Conservation (phyloP, 306 rosid genomes). For the Glycyrrhiza uralensis region DNA sequence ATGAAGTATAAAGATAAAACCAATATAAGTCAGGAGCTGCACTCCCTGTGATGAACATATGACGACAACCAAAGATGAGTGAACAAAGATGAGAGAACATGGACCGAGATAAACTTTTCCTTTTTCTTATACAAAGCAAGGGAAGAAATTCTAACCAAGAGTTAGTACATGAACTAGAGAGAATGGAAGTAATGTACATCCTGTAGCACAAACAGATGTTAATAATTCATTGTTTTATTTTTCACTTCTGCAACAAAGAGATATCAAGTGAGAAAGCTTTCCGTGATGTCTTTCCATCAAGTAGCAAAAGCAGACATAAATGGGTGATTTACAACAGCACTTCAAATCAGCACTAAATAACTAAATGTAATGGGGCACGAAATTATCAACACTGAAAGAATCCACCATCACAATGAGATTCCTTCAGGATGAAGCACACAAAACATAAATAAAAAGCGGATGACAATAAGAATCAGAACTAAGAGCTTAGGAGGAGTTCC, state of each 20-base stretch:
- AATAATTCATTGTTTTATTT: not conserved
- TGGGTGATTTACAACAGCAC: not conserved
- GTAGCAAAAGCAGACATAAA: not conserved
- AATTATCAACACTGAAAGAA: not conserved
- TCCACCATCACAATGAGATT: not conserved
- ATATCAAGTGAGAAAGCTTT: not conserved
- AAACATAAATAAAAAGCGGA: not conserved
- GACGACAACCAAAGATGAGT: not conserved
- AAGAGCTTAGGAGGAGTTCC: not conserved
- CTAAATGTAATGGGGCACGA: not conserved
- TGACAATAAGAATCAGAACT: not conserved
- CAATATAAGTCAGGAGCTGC: not conserved
- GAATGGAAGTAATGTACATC: not conserved
- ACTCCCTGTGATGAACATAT: not conserved
- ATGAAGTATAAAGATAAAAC: not conserved
- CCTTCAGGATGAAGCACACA: not conserved
- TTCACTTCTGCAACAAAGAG: not conserved
- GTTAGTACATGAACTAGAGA: not conserved
- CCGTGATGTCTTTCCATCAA: not conserved
- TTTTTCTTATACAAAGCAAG: not conserved
- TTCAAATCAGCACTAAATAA: slow-evolving; percentile 3
- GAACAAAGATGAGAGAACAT: not conserved
- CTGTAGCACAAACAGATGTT: not conserved
- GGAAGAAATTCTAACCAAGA: not conserved
- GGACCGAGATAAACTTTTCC: not conserved